Conservation (phyloP, 805 yeast species). For the Yarrowia sp. region DNA sequence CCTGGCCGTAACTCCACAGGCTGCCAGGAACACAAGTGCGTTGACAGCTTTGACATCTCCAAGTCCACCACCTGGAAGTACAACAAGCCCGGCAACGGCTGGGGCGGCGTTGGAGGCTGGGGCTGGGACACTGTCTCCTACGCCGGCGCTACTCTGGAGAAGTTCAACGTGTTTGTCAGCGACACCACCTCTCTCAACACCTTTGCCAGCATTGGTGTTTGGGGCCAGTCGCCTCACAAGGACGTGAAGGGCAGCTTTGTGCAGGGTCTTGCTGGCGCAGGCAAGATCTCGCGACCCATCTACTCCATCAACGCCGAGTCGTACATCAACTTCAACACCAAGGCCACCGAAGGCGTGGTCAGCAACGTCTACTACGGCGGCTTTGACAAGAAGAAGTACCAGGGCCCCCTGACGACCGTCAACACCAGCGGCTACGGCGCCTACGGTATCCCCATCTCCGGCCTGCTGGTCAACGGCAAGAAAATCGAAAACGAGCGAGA, state of each 20-base stretch:
- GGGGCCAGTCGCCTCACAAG: background rate
- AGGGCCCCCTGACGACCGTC: conserved; percentile 6
- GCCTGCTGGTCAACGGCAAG: background rate
- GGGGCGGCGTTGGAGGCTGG: background rate
- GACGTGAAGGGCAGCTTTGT: background rate
- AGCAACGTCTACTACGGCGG: conserved; percentile 11
- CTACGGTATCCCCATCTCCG: background rate
- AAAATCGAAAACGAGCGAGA: background rate
- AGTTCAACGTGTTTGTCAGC: conserved; percentile 7
- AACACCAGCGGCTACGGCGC: background rate
- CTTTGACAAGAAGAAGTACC: conserved; percentile 9
- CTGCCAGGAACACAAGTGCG: background rate
- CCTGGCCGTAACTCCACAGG: background rate
- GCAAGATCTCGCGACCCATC: background rate
- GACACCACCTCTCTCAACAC: background rate
- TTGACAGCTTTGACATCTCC: background rate
- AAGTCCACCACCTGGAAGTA: background rate
- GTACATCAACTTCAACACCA: background rate
- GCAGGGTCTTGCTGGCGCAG: conserved; percentile 1
- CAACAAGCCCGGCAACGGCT: background rate
- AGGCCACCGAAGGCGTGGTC: background rate
- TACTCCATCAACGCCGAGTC: background rate
- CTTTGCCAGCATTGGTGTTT: background rate
- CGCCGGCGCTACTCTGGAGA: background rate
- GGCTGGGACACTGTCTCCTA: background rate